Evolutionary conservation across 2,329 filamentous ascomycete genomes (phyloP).

Genomic region (Alternaria sp.): DNA sequence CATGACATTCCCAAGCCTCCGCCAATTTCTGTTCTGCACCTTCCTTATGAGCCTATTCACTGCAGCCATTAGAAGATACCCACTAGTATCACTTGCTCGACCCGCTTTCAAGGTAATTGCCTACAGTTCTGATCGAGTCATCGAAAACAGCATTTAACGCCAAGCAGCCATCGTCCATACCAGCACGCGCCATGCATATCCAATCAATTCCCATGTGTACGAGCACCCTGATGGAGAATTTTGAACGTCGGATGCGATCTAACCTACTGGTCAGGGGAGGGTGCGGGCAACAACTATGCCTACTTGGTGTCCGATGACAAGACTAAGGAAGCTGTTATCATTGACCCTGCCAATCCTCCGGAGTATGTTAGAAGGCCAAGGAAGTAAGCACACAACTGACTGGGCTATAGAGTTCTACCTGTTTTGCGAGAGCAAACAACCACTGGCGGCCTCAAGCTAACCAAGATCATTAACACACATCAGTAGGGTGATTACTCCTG

Average conservation of each 20-base stretch:
- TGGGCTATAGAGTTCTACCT: conserved; percentile 63
- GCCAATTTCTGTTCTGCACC: conserved; percentile 47
- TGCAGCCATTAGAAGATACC: conserved; percentile 36
- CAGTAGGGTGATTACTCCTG: conserved; percentile 69
- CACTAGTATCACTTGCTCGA: conserved; percentile 29
- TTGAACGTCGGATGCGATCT: background rate
- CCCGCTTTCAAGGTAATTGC: conserved; percentile 23
- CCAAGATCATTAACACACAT: conserved; percentile 93
- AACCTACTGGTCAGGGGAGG: conserved; percentile 68
- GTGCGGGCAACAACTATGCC: conserved; percentile 82
- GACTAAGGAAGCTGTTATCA: conserved; percentile 65
- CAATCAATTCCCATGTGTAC: conserved; percentile 90
- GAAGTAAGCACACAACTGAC: background rate
- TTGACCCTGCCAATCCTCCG: conserved; percentile 80
- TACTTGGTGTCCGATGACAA: conserved; percentile 67
- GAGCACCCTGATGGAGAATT: conserved; percentile 30
- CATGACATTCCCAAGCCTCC: conserved; percentile 60
- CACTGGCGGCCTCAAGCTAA: conserved; percentile 80
- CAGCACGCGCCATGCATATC: conserved; percentile 76
- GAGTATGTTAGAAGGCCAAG: conserved; percentile 65
- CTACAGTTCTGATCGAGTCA: background rate
- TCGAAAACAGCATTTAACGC: conserved; percentile 27
- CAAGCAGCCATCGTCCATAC: conserved; percentile 32
- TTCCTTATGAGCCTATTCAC: conserved; percentile 49
- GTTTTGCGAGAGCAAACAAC: conserved; percentile 77